A percentile compares a stretch with the other conserved stretches of the same genome.
Evolutionary conservation across 2,329 filamentous ascomycete species (phyloP).

Genomic region (Arthrinium phaeospermum): DNA sequence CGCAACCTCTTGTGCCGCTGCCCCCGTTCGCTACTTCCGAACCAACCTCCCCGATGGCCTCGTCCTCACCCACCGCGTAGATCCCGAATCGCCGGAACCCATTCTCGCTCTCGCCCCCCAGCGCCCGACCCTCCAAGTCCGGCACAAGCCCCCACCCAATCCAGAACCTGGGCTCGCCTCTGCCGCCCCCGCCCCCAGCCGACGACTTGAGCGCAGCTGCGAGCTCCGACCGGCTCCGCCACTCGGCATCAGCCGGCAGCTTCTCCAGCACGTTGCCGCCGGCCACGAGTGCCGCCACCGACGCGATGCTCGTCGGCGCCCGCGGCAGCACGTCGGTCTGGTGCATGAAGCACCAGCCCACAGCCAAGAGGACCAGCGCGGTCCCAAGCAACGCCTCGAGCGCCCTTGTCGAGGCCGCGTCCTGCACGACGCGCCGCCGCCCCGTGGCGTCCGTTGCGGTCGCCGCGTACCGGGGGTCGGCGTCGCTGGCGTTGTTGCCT

Average conservation of each 20-base stretch:
- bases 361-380: not conserved
- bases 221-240: not conserved
- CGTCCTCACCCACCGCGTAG: not conserved
- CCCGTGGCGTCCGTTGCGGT: not conserved
- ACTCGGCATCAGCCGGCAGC: not conserved
- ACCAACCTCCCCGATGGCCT: not conserved
- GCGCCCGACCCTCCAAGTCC: conserved; percentile 6
- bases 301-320: conserved; percentile 16
- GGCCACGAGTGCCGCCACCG: conserved; percentile 19
- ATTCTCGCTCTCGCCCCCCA: conserved; percentile 16
- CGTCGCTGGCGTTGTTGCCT: not conserved
- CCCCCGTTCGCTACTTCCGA: not conserved
- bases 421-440: conserved; percentile 23
- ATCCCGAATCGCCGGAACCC: conserved; percentile 15
- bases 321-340: conserved; percentile 16
- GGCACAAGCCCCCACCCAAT: conserved; percentile 17
- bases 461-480: not conserved
- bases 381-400: conserved; percentile 22
- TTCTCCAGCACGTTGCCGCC: conserved; percentile 30
- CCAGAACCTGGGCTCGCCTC: not conserved
- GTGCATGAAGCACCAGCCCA: conserved; percentile 19
- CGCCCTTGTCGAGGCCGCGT: conserved; percentile 21
- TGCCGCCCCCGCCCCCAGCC: not conserved
- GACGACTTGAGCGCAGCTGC: not conserved
- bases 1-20: not conserved